Evolutionary conservation across 2,329 filamentous ascomycete genomes (phyloP).

Genomic region (Hypoxylon rubiginosum): DNA sequence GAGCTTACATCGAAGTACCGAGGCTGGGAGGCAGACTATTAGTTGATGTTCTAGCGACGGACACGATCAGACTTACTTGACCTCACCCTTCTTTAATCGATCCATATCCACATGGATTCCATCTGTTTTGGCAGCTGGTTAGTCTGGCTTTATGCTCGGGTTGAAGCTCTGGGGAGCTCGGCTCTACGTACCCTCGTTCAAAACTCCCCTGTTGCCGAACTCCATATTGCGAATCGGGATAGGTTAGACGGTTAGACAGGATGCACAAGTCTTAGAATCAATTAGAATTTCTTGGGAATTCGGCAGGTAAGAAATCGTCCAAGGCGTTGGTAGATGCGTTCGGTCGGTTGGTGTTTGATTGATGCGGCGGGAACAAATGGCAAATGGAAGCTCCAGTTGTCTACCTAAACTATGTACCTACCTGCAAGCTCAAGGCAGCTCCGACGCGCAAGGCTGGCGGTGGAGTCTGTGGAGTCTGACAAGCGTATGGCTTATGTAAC

Average conservation of each 20-base stretch:
- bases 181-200: conserved; percentile 70
- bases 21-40: conserved; percentile 70
- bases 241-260: conserved; percentile 3
- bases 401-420: no score
- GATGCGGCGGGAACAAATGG: conserved; percentile 10
- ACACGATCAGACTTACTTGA: conserved; percentile 78
- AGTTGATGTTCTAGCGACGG: conserved; percentile 38
- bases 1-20: conserved; percentile 92
- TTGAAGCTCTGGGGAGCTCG: conserved; percentile 36
- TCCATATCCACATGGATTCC: conserved; percentile 99
- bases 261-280: background rate
- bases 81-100: conserved; percentile 97
- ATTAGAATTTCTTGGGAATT: background rate
- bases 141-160: conserved; percentile 45
- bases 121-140: conserved; percentile 70
- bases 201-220: conserved; percentile 71
- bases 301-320: background rate
- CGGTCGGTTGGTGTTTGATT: conserved; percentile 45
- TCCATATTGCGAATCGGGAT: conserved; percentile 63
- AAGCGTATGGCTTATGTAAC: background rate
- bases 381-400: conserved; percentile 30
- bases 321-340: conserved; percentile 43
- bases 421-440: conserved; percentile 50
- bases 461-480: conserved; percentile 16
- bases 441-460: conserved; percentile 45